Percentiles rank a stretch among this genome's conserved stretches.
phyloP scores from a whole-genome alignment of 495 filamentous ascomycete species.

The Daldinia loculata region DNA sequence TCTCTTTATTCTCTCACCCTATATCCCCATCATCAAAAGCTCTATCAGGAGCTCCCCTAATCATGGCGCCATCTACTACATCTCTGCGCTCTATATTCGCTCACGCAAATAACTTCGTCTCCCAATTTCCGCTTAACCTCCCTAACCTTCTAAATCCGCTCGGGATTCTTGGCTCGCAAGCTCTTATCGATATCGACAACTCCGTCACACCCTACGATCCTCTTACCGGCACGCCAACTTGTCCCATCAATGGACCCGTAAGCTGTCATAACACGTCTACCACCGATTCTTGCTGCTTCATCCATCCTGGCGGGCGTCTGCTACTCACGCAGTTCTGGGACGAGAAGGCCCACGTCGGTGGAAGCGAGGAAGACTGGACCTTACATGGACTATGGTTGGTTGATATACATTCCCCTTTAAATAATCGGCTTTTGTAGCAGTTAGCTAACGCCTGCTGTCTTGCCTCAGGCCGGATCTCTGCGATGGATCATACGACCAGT shows the following conservation, averaged over 20 bases:
- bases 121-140: slow-evolving; percentile 40
- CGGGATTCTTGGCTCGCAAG: slow-evolving; percentile 23
- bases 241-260: slow-evolving; percentile 57
- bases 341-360: slow-evolving; percentile 69
- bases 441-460: not conserved
- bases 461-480: slow-evolving; percentile 77
- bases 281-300: slow-evolving; percentile 81
- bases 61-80: slow-evolving; percentile 35
- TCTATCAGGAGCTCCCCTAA: not conserved
- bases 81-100: slow-evolving; percentile 38
- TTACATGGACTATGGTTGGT: slow-evolving; percentile 82
- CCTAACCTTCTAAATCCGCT: slow-evolving; percentile 32
- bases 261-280: slow-evolving; percentile 59
- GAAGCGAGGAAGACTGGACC: slow-evolving; percentile 80
- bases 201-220: slow-evolving; percentile 49
- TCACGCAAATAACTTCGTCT: slow-evolving; percentile 42
- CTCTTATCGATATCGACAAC: slow-evolving; percentile 19
- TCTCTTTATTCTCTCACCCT: not conserved
- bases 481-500: slow-evolving; percentile 79
- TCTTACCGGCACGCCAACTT: slow-evolving; percentile 49
- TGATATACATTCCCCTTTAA: not conserved
- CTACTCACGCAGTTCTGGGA: slow-evolving; percentile 93
- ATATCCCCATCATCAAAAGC: not conserved
- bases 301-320: slow-evolving; percentile 79
- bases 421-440: not conserved